A percentile compares a stretch with the other conserved stretches of the same genome.
Conservation (phyloP, 331 rosid species). For the Erythrophleum ivorense region DNA sequence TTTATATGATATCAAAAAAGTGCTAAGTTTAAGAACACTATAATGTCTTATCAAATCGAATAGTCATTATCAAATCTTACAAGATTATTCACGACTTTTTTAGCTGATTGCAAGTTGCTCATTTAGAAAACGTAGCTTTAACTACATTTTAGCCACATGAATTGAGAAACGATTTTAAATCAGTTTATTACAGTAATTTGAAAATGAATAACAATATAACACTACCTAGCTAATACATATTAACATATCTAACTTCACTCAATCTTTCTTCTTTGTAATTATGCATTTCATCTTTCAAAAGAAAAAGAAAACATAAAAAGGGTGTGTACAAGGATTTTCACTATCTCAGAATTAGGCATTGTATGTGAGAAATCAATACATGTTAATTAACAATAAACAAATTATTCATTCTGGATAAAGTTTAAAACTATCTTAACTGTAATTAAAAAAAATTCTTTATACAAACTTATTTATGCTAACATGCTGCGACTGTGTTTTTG, state of each 20-base stretch:
- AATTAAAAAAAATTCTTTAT: background rate
- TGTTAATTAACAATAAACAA: background rate
- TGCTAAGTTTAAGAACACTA: background rate
- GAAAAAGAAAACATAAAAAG: background rate
- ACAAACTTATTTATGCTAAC: background rate
- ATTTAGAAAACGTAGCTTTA: background rate
- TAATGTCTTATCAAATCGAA: constrained; percentile 11
- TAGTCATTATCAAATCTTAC: constrained; percentile 20
- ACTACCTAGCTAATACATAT: background rate
- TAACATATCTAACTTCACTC: background rate
- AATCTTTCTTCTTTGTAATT: background rate
- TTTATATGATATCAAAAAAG: too few species aligned
- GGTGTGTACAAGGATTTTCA: background rate
- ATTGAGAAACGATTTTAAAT: background rate
- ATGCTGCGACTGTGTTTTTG: background rate
- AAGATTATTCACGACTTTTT: constrained; percentile 3
- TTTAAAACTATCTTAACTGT: background rate
- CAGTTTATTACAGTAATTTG: background rate
- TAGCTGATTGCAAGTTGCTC: background rate
- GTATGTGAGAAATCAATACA: background rate
- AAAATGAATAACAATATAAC: background rate
- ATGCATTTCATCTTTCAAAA: background rate
- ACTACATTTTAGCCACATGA: background rate
- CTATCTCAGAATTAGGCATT: background rate
- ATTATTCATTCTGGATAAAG: background rate